Base-by-base conservation (phyloP, 768 basidiomycete species). In the Boletus rubropictus region DNA sequence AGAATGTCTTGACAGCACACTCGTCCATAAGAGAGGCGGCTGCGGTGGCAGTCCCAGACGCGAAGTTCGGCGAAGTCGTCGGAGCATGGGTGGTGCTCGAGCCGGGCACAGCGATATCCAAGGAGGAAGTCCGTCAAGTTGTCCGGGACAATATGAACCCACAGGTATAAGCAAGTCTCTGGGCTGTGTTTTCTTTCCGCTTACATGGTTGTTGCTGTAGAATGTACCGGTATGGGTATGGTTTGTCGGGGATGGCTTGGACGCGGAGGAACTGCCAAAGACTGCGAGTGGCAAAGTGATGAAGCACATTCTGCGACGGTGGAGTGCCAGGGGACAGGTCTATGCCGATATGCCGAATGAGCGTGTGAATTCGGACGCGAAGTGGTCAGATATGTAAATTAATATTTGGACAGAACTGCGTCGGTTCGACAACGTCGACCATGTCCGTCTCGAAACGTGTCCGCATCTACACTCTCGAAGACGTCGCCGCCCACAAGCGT, bases 241-340 rank as follows among this genome's bases (percentile, higher is more conserved):
- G 85, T 89, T 89, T 51, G 52, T 86, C 1, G 83, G 81, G 12
- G 84, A 88, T 55, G 84, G 83, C 37, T 78, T 76, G 1, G 65
- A 64, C 2, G 68, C 72, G 7, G 63, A 59, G 8, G 82, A 87
- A 52, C 61, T 90, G 7, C 89, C 89, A 1, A 89, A 87, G 71
- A 92, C 89, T 9, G 88, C 85, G 12, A 91, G 88, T 53, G 89
- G 89, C 33, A 92, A 92, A 63, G 81, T 92, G 35, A 79, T 80
- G 82, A 92, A 91, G 68, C 86, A 89, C 60, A 59, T 89, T 3
- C 61, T 92, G 37, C 71, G 89, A 25, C 66, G 71, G 18, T 89
- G 87, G 88, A 79, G 82, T 59, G 72, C 69, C 35, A 74, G 56
- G 64, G 55, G 71, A 66, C 42, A 65, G 65, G 6, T 25, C 5